phyloP scores from a whole-genome alignment of 306 rosid species.

The Vicia faba region DNA sequence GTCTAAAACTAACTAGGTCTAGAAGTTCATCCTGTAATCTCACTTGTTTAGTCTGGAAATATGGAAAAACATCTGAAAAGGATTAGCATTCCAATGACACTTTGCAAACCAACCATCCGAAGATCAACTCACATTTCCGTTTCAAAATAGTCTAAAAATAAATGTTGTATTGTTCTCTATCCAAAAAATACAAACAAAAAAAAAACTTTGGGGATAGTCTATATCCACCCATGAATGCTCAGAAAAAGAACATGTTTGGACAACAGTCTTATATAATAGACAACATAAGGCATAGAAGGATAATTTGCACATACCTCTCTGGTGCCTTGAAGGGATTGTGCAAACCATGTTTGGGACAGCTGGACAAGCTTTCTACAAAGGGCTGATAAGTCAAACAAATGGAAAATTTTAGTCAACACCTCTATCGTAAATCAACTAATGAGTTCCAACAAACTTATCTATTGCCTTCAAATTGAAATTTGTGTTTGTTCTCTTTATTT shows the following conservation, averaged over 20 bases:
- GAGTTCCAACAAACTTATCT: slow-evolving; percentile 29
- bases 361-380: slow-evolving; percentile 79
- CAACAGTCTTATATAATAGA: background rate
- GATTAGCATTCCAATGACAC: too few relatives aligned
- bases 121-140: background rate
- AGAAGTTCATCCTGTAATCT: too few relatives aligned
- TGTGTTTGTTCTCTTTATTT: slow-evolving; percentile 6
- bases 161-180: background rate
- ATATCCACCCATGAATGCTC: background rate
- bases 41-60: too few relatives aligned
- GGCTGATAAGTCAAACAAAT: slow-evolving; percentile 60
- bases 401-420: slow-evolving; percentile 28
- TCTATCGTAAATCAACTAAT: background rate
- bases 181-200: background rate
- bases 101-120: too few relatives aligned
- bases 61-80: too few relatives aligned
- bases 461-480: slow-evolving; percentile 26
- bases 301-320: slow-evolving; percentile 65
- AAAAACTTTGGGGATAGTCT: background rate
- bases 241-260: background rate
- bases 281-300: background rate
- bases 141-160: slow-evolving; percentile 9
- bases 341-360: slow-evolving; percentile 92
- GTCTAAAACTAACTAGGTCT: background rate
- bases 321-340: slow-evolving; percentile 98